Evolutionary conservation across 2,329 filamentous ascomycete species (phyloP).

Genomic region (Colletotrichum tanaceti): DNA sequence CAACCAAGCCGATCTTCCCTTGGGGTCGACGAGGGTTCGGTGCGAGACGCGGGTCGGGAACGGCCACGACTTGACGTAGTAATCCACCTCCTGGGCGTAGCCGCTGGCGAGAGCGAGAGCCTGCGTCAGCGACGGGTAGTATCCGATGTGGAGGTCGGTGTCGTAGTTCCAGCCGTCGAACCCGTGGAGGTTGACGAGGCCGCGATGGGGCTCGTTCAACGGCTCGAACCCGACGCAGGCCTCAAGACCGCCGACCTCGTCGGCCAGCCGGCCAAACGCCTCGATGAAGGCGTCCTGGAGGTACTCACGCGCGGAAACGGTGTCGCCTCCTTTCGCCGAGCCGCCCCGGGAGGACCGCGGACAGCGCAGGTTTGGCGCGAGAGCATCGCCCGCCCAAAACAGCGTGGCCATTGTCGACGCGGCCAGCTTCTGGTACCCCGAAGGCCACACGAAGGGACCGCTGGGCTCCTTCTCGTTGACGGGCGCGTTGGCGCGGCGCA

Average conservation of each 20-base stretch:
- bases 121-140: conserved; percentile 53
- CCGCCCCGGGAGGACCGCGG: conserved; percentile 15
- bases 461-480: conserved; percentile 49
- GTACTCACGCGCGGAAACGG: conserved; percentile 46
- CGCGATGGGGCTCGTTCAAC: conserved; percentile 57
- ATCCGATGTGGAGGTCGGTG: conserved; percentile 56
- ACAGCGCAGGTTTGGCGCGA: conserved; percentile 44
- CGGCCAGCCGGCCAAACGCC: conserved; percentile 51
- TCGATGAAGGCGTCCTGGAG: conserved; percentile 51
- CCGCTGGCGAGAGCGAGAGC: conserved; percentile 56
- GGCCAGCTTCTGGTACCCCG: conserved; percentile 53
- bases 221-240: conserved; percentile 55
- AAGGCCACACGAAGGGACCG: conserved; percentile 53
- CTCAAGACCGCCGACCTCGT: conserved; percentile 48
- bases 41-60: conserved; percentile 53
- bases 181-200: conserved; percentile 53
- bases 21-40: conserved; percentile 51
- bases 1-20: conserved; percentile 52
- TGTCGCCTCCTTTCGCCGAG: not conserved
- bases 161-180: conserved; percentile 56
- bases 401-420: conserved; percentile 48
- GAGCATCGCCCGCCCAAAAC: conserved; percentile 46
- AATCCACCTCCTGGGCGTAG: conserved; percentile 51
- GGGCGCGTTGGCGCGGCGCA: conserved; percentile 43
- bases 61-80: conserved; percentile 57